These are phyloP conservation scores for Talaromyces rugulosus DNA, from an alignment of 2,329 filamentous ascomycete genomes.

Conservation along the genomic window DNA sequence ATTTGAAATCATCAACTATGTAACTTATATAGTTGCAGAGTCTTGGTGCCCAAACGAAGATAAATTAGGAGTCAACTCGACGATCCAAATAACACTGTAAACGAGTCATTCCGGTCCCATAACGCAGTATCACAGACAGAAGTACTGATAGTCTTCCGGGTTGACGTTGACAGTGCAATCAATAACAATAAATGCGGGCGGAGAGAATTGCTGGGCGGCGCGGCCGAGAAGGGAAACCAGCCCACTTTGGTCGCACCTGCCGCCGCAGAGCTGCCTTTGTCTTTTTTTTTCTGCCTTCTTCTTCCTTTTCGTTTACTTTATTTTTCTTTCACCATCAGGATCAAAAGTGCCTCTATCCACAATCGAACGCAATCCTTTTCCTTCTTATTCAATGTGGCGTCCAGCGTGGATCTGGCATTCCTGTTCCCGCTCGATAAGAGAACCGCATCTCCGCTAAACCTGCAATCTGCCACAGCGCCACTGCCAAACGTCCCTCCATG, in stretches of 20 bases:
- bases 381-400: constrained; percentile 32
- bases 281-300: neutral
- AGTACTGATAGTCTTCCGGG: neutral
- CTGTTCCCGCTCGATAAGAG: constrained; percentile 30
- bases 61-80: too few species aligned
- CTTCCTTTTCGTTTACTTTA: neutral
- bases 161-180: too few species aligned
- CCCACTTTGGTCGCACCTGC: neutral
- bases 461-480: constrained; percentile 10
- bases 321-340: neutral
- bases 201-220: neutral
- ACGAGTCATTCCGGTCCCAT: too few species aligned
- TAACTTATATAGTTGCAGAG: too few species aligned
- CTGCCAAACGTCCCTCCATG: constrained; percentile 9
- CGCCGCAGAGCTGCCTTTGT: neutral
- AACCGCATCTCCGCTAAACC: constrained; percentile 30
- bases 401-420: constrained; percentile 31
- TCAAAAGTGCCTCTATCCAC: neutral
- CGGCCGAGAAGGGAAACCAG: neutral
- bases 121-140: too few species aligned
- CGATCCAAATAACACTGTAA: too few species aligned
- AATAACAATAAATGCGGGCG: neutral
- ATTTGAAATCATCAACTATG: too few species aligned
- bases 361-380: neutral
- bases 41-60: too few species aligned